Base-by-base conservation (phyloP, 306 rosid species). In the Boehmeria nivea region DNA sequence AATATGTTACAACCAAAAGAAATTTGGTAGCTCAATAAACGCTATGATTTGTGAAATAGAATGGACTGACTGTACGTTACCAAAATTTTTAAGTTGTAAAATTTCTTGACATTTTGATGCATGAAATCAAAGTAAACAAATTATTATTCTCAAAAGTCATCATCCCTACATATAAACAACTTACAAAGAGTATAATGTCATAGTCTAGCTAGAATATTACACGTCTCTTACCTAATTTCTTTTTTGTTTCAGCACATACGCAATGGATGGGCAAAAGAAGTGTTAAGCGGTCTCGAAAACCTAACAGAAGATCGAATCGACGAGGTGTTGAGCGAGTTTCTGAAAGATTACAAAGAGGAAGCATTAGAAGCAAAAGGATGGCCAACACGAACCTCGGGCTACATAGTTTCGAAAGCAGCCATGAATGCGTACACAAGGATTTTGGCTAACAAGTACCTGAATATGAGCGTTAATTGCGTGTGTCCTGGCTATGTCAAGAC, bases 271-370 rank as follows among this genome's bases (percentile, higher is more conserved):
- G 68, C 68, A 5, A 73, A 70, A 59, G 65, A 54, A 51, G 53
- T 54, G 3, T 33, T 83, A 0, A 60, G 77, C 45, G 81, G 75
- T 64, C 57, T 27, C 17, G 67, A 72, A 38, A 78, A 27, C 66
- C 81, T 81, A 7, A 72, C 65, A 1, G 78, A 67, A 60, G 77
- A 81, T 14, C 70, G 64, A 22, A 50, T 77, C 44, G 81, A 81
- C 51, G 74, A 70, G 31, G 38, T 70, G 9, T 20, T 67, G 66
- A 59, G 53, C 8, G 56, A 61, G 51, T 72, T 57, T 72, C 53
- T 67, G 6, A 76, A 57, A 48, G 76, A 75, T 57, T 59, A 59
- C 16, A 64, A 67, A 24, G 77, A 72, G 45, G 87, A 72, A 50
- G 28, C 50, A 8, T 15, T 75, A 20, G 78, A 67, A 67, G 42